phyloP scores from a whole-genome alignment of 2,329 filamentous ascomycete species.

The Colletotrichum noveboracense region DNA sequence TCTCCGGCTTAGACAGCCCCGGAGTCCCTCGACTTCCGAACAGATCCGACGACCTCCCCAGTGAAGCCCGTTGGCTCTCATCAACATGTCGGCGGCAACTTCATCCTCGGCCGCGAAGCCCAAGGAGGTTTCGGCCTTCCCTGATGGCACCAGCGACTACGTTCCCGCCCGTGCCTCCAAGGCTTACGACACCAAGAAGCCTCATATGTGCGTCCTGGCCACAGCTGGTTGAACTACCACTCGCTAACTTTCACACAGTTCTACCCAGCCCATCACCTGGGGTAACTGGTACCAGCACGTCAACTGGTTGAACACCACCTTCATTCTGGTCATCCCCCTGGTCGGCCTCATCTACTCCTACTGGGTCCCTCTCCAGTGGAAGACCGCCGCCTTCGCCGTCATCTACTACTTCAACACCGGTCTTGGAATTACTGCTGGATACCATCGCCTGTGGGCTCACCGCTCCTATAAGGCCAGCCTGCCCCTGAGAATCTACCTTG shows the following conservation, averaged over 20 bases:
- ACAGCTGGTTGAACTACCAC: neutral
- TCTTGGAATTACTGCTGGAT: constrained; percentile 76
- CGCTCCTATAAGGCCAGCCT: constrained; percentile 79
- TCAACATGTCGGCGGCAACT: constrained; percentile 18
- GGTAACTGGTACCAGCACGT: constrained; percentile 91
- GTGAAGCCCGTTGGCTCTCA: neutral
- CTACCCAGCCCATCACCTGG: constrained; percentile 79
- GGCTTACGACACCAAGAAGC: constrained; percentile 67
- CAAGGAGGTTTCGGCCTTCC: constrained; percentile 44
- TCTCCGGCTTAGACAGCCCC: neutral
- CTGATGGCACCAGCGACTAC: constrained; percentile 62
- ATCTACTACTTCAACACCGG: constrained; percentile 85
- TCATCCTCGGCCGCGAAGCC: constrained; percentile 45
- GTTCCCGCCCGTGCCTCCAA: constrained; percentile 51
- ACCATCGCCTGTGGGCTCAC: constrained; percentile 83
- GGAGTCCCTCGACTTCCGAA: neutral
- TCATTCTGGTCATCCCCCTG: constrained; percentile 81
- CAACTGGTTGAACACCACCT: constrained; percentile 88
- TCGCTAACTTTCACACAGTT: constrained; percentile 31
- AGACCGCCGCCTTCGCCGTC: constrained; percentile 77
- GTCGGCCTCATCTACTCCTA: constrained; percentile 75
- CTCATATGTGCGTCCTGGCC: constrained; percentile 64
- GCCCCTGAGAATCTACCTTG: constrained; percentile 82
- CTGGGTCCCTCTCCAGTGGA: constrained; percentile 76
- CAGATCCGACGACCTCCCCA: neutral